Conservation (phyloP, 495 filamentous ascomycete species). For the Halenospora varia region DNA sequence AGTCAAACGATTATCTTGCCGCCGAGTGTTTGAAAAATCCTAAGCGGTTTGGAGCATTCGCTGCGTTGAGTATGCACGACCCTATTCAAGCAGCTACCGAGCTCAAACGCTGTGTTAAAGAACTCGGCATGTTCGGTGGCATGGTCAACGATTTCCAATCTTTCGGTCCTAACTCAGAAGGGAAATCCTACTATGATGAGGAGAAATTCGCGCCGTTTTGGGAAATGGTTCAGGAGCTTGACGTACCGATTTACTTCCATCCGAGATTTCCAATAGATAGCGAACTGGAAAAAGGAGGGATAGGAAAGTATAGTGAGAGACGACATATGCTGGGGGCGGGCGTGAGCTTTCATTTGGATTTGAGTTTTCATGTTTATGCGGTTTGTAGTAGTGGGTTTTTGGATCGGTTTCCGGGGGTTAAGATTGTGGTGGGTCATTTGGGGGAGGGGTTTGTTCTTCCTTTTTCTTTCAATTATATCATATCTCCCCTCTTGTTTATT, state of each 20-base stretch:
- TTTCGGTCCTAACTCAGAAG: conserved; percentile 30
- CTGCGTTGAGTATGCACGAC: conserved; percentile 51
- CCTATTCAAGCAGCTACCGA: conserved; percentile 50
- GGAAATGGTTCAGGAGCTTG: conserved; percentile 49
- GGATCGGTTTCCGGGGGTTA: conserved; percentile 49
- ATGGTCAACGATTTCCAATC: conserved; percentile 55
- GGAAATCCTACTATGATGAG: conserved; percentile 57
- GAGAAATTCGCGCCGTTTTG: conserved; percentile 54
- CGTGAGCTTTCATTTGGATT: conserved; percentile 46
- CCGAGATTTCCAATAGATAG: conserved; percentile 44
- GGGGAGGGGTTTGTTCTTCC: conserved; percentile 40
- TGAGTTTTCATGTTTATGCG: conserved; percentile 46
- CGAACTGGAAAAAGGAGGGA: conserved; percentile 40
- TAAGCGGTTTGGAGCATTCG: conserved; percentile 53
- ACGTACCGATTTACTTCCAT: conserved; percentile 63
- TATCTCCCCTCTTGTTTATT: too few species aligned
- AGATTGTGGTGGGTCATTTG: conserved; percentile 61
- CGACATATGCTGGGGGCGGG: conserved; percentile 34
- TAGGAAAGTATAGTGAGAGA: conserved; percentile 45
- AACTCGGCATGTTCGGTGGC: conserved; percentile 54
- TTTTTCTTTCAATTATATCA: background rate
- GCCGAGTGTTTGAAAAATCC: conserved; percentile 45
- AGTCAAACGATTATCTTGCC: conserved; percentile 58
- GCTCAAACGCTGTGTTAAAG: conserved; percentile 48
- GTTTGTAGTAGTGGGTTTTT: conserved; percentile 54